Base-by-base conservation (phyloP, 345 rosid genomes). In the Murraya paniculata region DNA sequence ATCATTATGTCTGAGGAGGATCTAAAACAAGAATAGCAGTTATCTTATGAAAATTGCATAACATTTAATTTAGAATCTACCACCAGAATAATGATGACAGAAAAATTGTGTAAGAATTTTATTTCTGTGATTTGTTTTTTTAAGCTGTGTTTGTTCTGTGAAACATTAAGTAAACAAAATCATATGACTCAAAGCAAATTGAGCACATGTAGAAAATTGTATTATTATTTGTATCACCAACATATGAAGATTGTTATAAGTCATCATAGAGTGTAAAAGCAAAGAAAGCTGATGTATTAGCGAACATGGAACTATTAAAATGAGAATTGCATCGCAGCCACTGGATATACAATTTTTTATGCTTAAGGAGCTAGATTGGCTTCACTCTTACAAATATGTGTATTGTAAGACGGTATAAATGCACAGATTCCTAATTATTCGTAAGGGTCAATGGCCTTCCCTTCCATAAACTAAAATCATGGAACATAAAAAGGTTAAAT, bases 401-500 rank as follows among this genome's bases (percentile, higher is more conserved):
- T 9, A 55, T 14, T 31, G 22, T 22, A 50, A 53, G 31, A 53
- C 9, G 24, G 27, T 53, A 36, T 0, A 33, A 31, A 64, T 38
- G 53, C 53, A 56, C 3, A 24, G 14, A 31, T 56, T 76, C 35
- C 36, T 56, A 25, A 45, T 33, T 25, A 60, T 36, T 50, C 53
- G 60, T 30, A 72, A 68, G 71, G 22, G 74, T 57, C 68, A 22
- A 41, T 24, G 33, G 57, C 66, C 48, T 77, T 61, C 25, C 71
- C 36, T 38, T 41, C 24, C 57, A 78, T 28, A 53, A 77, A 59
- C 72, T 68, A 36, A n/a, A 72, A 53, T 62, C 21, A 69, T n/a
- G 21, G 7, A 72, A 68, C 56, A 9, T 72, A 24, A 33, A 72
- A 30, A 45, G 1, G 50, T 3, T n/a, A 24, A 71, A 59, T 18